Percentiles rank a stretch among this genome's conserved stretches.
These are phyloP conservation scores for Staphylotrichum longicolle DNA, from an alignment of 495 filamentous ascomycete species.

Conservation along the genomic window DNA sequence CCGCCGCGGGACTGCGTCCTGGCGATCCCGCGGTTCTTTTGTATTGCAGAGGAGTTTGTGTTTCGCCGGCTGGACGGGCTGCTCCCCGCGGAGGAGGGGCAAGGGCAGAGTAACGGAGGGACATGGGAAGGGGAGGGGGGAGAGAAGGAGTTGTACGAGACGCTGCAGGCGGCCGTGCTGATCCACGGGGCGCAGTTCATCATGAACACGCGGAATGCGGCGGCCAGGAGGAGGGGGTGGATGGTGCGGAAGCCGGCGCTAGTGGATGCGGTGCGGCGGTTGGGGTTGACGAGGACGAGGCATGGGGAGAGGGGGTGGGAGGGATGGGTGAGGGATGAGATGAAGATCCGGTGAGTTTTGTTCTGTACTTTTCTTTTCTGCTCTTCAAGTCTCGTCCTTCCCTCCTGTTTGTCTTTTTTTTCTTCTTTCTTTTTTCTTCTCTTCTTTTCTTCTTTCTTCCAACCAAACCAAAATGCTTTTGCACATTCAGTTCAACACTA, in stretches of 20 bases:
- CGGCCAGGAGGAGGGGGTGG: slow-evolving; percentile 4
- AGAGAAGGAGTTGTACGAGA: slow-evolving; percentile 8
- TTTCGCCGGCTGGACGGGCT: slow-evolving; percentile 5
- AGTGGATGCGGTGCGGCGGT: slow-evolving; percentile 8
- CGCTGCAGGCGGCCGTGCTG: slow-evolving; percentile 21
- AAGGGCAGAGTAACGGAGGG: neutral
- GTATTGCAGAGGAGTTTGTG: slow-evolving; percentile 8
- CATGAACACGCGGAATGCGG: neutral
- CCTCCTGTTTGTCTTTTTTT: neutral
- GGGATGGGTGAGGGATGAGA: slow-evolving; percentile 13
- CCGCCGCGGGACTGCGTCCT: slow-evolving; percentile 10
- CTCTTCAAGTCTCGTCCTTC: too few relatives aligned
- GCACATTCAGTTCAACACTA: too few relatives aligned
- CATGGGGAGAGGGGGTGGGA: neutral
- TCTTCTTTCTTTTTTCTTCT: neutral
- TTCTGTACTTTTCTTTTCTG: neutral
- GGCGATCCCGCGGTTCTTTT: neutral
- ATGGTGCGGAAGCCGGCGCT: neutral
- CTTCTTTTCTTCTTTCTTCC: neutral
- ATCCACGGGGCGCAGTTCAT: slow-evolving; percentile 14
- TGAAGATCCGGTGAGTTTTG: slow-evolving; percentile 9
- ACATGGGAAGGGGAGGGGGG: neutral
- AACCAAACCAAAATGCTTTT: neutral
- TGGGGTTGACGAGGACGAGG: slow-evolving; percentile 10
- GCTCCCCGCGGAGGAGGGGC: neutral